Evolutionary conservation across 805 yeast genomes (phyloP).

Genomic region (Vanderwaltozyma polyspora): DNA sequence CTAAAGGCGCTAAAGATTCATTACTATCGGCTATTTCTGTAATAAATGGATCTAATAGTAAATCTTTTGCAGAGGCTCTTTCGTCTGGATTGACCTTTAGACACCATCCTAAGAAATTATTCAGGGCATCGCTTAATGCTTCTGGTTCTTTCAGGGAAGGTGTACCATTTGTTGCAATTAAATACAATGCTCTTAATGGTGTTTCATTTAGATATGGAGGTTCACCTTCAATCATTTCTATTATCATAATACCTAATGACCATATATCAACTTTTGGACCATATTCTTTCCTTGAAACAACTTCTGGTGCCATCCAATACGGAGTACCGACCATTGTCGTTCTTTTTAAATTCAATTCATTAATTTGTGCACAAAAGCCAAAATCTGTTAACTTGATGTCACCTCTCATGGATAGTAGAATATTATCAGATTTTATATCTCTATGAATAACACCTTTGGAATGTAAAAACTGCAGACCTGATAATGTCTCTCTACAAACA

Average conservation of each 20-base stretch:
- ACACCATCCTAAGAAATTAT: slow-evolving; percentile 63
- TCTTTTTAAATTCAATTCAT: slow-evolving; percentile 71
- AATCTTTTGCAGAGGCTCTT: slow-evolving; percentile 66
- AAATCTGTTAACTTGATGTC: slow-evolving; percentile 90
- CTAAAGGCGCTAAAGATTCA: slow-evolving; percentile 56
- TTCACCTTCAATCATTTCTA: slow-evolving; percentile 98
- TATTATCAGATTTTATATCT: slow-evolving; percentile 91
- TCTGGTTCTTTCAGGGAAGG: slow-evolving; percentile 89
- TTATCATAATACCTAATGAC: slow-evolving; percentile 96
- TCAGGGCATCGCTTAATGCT: slow-evolving; percentile 52
- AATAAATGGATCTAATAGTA: slow-evolving; percentile 58
- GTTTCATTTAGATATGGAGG: slow-evolving; percentile 97
- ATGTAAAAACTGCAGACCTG: slow-evolving; percentile 80
- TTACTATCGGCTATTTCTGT: slow-evolving; percentile 46
- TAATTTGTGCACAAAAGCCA: slow-evolving; percentile 92
- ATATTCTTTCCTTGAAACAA: slow-evolving; percentile 85
- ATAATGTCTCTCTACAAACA: slow-evolving; percentile 81
- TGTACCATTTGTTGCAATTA: slow-evolving; percentile 94
- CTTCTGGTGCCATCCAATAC: slow-evolving; percentile 99
- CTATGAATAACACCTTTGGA: slow-evolving; percentile 87
- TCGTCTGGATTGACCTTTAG: slow-evolving; percentile 74
- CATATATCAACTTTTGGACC: slow-evolving; percentile 96
- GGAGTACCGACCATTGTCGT: slow-evolving; percentile 99
- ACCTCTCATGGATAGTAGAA: slow-evolving; percentile 71
- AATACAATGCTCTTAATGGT: slow-evolving; percentile 83